These are phyloP conservation scores for Pseudocercospora fuligena DNA, from an alignment of 2,329 filamentous ascomycete genomes.

Conservation along the genomic window DNA sequence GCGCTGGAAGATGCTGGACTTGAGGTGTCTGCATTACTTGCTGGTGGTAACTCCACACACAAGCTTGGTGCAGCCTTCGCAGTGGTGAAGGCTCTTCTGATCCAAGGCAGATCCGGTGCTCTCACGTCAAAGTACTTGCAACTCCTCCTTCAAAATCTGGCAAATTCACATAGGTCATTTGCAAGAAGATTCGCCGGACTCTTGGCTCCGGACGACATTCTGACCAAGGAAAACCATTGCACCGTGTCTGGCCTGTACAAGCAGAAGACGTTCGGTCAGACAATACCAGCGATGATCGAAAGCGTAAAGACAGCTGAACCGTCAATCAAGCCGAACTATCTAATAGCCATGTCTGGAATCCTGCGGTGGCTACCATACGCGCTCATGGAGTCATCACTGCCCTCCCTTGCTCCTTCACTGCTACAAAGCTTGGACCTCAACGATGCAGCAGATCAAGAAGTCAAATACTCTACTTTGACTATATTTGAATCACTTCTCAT, in stretches of 20 bases:
- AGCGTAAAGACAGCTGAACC: conserved; percentile 54
- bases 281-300: conserved; percentile 61
- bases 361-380: conserved; percentile 64
- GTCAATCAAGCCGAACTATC: conserved; percentile 62
- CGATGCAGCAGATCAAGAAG: conserved; percentile 50
- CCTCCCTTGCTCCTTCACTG: conserved; percentile 62
- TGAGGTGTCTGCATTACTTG: conserved; percentile 46
- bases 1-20: conserved; percentile 37
- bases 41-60: conserved; percentile 42
- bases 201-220: conserved; percentile 64
- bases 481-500: conserved; percentile 63
- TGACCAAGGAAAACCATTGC: conserved; percentile 65
- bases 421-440: conserved; percentile 64
- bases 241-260: conserved; percentile 65
- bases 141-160: conserved; percentile 56
- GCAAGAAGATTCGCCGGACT: conserved; percentile 64
- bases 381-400: conserved; percentile 64
- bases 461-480: conserved; percentile 65
- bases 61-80: conserved; percentile 64
- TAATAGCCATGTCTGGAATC: conserved; percentile 67
- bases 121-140: conserved; percentile 49
- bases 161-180: conserved; percentile 51
- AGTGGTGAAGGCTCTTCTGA: conserved; percentile 63
- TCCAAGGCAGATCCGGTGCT: conserved; percentile 57
- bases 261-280: conserved; percentile 66